Percentiles rank a stretch among this genome's conserved stretches.
These are phyloP conservation scores for Cucumis cinereus DNA, from an alignment of 306 rosid genomes.

Conservation along the genomic window DNA sequence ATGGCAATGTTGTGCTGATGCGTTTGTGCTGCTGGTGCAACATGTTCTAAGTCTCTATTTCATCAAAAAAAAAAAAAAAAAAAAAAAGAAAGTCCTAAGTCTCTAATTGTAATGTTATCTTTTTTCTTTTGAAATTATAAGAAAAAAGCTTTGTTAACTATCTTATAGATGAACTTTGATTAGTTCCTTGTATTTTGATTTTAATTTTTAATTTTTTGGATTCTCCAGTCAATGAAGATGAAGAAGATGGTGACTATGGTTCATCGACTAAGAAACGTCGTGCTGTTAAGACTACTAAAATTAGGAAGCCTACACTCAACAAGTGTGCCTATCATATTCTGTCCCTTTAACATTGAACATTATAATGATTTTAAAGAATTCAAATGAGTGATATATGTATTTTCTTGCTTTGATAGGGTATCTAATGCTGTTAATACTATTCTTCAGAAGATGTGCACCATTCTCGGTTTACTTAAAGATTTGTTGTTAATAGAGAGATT, in stretches of 20 bases:
- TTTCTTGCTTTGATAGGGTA: constrained; percentile 43
- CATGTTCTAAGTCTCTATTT: neutral
- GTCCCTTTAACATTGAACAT: constrained; percentile 8
- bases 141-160: neutral
- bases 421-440: constrained; percentile 66
- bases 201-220: neutral
- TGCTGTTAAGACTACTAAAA: constrained; percentile 42
- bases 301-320: constrained; percentile 55
- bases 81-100: neutral
- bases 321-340: constrained; percentile 36
- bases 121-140: neutral
- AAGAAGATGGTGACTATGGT: constrained; percentile 71
- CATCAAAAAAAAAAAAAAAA: no score
- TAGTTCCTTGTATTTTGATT: neutral
- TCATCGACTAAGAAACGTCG: constrained; percentile 84
- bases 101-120: neutral
- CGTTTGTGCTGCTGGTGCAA: neutral
- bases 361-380: neutral
- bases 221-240: constrained; percentile 62
- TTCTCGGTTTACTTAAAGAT: constrained; percentile 84
- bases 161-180: neutral
- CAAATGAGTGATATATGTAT: neutral
- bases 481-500: constrained; percentile 78
- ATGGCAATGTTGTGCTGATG: neutral
- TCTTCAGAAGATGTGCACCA: constrained; percentile 94